These are phyloP conservation scores for Carex parvula DNA, from an alignment of 176 grass and related monocot species.

Conservation along the genomic window DNA sequence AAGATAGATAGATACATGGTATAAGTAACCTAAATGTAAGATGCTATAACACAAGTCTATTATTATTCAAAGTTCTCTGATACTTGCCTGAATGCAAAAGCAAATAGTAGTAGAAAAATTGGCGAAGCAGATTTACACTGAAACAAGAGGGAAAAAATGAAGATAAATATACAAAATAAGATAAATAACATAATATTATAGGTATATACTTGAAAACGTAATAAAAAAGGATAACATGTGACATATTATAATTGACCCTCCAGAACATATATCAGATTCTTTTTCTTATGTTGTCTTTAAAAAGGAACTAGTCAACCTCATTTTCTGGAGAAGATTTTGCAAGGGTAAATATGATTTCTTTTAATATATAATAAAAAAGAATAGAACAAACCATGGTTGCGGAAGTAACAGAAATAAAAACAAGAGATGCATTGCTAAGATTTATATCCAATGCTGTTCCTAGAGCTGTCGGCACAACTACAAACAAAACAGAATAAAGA, in stretches of 20 bases:
- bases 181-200: not conserved
- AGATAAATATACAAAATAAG: conserved; percentile 22
- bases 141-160: conserved; percentile 30
- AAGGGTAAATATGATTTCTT: not conserved
- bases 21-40: not conserved
- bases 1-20: not conserved
- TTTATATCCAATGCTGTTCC: conserved; percentile 98
- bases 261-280: conserved; percentile 15
- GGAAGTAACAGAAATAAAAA: conserved; percentile 97
- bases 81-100: conserved; percentile 95
- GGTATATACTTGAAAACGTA: not conserved
- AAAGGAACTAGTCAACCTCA: not conserved
- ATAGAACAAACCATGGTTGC: conserved; percentile 85
- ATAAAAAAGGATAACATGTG: not conserved
- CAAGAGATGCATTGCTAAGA: conserved; percentile 95
- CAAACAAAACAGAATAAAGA: conserved; percentile 29
- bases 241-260: not conserved
- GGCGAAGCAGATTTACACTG: conserved; percentile 99
- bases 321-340: conserved; percentile 1
- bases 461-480: conserved; percentile 93
- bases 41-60: not conserved
- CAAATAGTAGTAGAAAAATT: conserved; percentile 91
- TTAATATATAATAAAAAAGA: not conserved
- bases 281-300: not conserved
- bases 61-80: not conserved